These are phyloP conservation scores for Hypoxylon fuscum DNA, from an alignment of 495 filamentous ascomycete species.

Conservation along the genomic window DNA sequence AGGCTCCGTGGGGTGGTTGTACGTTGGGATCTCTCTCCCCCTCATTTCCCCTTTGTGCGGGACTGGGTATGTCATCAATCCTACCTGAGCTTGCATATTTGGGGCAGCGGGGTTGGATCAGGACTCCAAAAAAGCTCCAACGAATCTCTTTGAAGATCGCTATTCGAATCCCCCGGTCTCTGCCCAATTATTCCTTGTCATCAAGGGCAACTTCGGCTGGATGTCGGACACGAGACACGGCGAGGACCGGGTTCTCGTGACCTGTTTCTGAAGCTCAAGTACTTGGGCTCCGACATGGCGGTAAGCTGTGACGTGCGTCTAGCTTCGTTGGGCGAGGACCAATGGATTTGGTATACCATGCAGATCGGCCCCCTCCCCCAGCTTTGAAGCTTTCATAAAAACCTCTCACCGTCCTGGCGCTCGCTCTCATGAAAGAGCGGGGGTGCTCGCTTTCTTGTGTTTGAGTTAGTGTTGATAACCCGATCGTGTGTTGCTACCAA, in stretches of 20 bases:
- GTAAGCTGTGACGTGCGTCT: slow-evolving; percentile 18
- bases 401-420: background rate
- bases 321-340: slow-evolving; percentile 6
- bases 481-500: slow-evolving; percentile 6
- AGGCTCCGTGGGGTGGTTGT: slow-evolving; percentile 21
- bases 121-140: slow-evolving; percentile 7
- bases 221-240: slow-evolving; percentile 32
- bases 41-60: slow-evolving; percentile 1
- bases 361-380: slow-evolving; percentile 28
- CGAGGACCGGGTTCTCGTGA: slow-evolving; percentile 26
- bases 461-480: slow-evolving; percentile 9
- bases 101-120: slow-evolving; percentile 26
- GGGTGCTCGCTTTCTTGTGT: background rate
- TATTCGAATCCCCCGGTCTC: background rate
- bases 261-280: background rate
- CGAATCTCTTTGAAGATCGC: slow-evolving; percentile 1
- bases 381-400: background rate
- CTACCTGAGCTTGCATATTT: slow-evolving; percentile 20
- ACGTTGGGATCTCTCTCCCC: slow-evolving; percentile 11
- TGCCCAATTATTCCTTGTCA: background rate
- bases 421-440: slow-evolving; percentile 2
- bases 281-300: slow-evolving; percentile 9
- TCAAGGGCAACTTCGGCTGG: slow-evolving; percentile 17
- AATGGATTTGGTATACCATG: slow-evolving; percentile 24
- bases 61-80: slow-evolving; percentile 22